Base-by-base conservation (phyloP, 2,329 filamentous ascomycete species). In the Scolecobasidium constrictum region DNA sequence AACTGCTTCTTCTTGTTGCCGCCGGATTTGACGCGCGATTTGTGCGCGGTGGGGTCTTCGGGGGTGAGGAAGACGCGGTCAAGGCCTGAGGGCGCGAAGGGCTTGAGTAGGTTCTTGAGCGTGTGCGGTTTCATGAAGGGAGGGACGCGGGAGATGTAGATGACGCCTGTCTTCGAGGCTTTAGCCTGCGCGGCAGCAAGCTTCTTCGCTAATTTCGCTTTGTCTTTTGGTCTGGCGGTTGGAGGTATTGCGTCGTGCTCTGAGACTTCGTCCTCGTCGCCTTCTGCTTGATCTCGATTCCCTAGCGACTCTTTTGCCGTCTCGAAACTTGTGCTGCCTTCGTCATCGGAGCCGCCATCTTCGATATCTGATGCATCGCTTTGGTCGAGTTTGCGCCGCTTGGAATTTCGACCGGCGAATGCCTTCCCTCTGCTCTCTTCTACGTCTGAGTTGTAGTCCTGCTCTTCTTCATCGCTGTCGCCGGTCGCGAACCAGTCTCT, bases 41-140 rank as follows among this genome's bases (percentile, higher is more conserved):
- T 67, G 52, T 85, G 82, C 4, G 73, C 70, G 3, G 73, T 60
- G 0, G 78, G 73, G 55, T 86, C 79, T 62, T 92, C 84, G 11
- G 84, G 84, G 0, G 83, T 78, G 15, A 90, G 72, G 64, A 88
- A 90, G 44, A 87, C 79, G 52, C 83, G 80, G 54, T 83, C 83
- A 55, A 90, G 76, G 5, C 57, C 59, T 42, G 54, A 56, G 31
- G 70, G 69, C 47, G 86, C 86, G 62, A 86, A 86, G 7, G 80
- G 81, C 47, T 79, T 72, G 42, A 92, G 75, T 12, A 87, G 77
- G 15, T 80, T 78, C 50, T 83, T 78, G 33, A 92, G 69, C 56
- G 88, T 88, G 40, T 71, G 67, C 5, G 85, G 84, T 54, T 87
- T 88, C 84, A 93, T 92, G 62, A 88, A 93, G 0, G 86, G 86